Evolutionary conservation across 495 filamentous ascomycete genomes (phyloP), one percentile per base, ranked within the genome.

Genomic region (Hypoxylon intermedium): DNA sequence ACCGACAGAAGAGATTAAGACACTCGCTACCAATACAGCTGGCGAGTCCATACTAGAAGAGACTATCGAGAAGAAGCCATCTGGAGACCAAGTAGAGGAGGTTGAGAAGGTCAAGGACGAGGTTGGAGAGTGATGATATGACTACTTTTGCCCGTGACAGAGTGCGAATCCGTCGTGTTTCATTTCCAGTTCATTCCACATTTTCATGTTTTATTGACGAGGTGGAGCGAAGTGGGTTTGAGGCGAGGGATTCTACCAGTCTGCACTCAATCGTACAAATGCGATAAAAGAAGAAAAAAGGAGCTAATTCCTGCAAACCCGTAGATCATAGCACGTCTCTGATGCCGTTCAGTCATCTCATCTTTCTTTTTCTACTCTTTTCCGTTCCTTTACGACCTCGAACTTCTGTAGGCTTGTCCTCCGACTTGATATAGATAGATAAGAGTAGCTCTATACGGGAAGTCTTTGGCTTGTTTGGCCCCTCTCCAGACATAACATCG

Each of bases 1-100:
- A 44, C 7, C 41, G 24, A 23, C 33, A 24, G 72, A 71, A 31
- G 67, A 68, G 36, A 69, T 56, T 3, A 74, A 74, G 61, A 70
- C 79, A 0, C 65, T 85, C 2, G 81, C 74, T 47, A 81, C 80
- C 47, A 85, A 85, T 55, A 78, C 72, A n/a, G 81, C 84, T 9
- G 84, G 83, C 34, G 85, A 86, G 67, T 69, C 80, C 1, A 69
- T 81, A 20, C 50, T 79, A 34, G 63, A 71, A 53, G 77, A 77
- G 42, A 65, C 69, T 15, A 58, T 79, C 46, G 60, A 73, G 57
- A 72, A 75, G 60, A 66, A 69, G 19, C 70, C 60, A 11, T 53
- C 69, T 1, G 45, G 62, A 3, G 64, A 72, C 37, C 60, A 68
- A 44, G 74, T 75, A 31, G 71, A 75, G 58, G 67, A 68, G 3